Evolutionary conservation across 2,329 filamentous ascomycete species (phyloP).

Genomic region (Paraconiothyrium brasiliense): DNA sequence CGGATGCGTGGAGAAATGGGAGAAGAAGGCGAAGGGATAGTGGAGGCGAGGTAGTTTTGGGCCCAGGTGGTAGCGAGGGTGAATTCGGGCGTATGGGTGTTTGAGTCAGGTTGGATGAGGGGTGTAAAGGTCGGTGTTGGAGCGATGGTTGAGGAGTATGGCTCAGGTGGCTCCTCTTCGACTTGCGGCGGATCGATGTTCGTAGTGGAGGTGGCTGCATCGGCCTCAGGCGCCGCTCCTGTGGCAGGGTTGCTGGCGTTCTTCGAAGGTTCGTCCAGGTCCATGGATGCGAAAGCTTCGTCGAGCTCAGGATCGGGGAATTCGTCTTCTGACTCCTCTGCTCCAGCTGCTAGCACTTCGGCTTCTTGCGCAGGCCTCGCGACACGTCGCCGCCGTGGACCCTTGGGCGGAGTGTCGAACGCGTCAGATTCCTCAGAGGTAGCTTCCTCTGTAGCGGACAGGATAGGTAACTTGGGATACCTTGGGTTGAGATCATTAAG

Average conservation of each 20-base stretch:
- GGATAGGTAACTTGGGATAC: slow-evolving; percentile 28
- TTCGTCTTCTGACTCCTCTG: slow-evolving; percentile 23
- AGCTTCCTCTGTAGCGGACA: slow-evolving; percentile 9
- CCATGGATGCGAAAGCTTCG: slow-evolving; percentile 29
- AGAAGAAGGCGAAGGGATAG: slow-evolving; percentile 34
- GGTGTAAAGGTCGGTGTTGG: slow-evolving; percentile 1
- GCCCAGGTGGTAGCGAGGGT: slow-evolving; percentile 42
- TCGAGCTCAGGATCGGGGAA: slow-evolving; percentile 42
- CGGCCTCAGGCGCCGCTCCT: neutral
- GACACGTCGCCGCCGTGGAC: neutral
- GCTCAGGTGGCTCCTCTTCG: neutral
- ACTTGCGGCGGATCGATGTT: neutral
- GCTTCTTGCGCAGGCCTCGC: neutral
- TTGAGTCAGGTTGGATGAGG: slow-evolving; percentile 13
- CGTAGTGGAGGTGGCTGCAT: neutral
- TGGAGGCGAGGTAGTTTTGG: slow-evolving; percentile 35
- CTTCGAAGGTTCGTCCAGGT: slow-evolving; percentile 19
- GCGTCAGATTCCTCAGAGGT: slow-evolving; percentile 11
- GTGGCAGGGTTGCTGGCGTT: neutral
- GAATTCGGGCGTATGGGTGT: slow-evolving; percentile 30
- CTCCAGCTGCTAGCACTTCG: neutral
- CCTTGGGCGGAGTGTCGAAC: slow-evolving; percentile 21
- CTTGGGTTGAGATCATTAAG: slow-evolving; percentile 27
- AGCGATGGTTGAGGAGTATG: neutral
- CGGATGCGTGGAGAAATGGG: slow-evolving; percentile 36